These are phyloP conservation scores for Mycena latifolia DNA, from an alignment of 768 basidiomycete species.

Conservation along the genomic window DNA sequence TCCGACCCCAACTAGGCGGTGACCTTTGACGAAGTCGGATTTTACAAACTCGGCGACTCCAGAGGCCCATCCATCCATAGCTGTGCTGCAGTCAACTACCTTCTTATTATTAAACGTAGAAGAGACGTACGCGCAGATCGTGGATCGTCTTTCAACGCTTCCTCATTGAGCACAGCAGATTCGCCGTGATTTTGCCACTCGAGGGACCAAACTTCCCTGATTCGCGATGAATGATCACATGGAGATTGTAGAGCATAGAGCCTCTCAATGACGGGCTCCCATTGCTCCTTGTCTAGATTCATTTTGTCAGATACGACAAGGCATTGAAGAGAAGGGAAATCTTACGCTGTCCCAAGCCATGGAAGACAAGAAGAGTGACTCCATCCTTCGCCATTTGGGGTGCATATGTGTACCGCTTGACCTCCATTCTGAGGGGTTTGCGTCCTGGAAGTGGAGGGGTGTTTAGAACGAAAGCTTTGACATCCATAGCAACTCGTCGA, in stretches of 20 bases:
- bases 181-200: slow-evolving; percentile 48
- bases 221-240: background rate
- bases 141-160: slow-evolving; percentile 32
- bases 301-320: background rate
- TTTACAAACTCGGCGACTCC: slow-evolving; percentile 27
- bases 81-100: slow-evolving; percentile 1
- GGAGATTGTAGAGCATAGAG: slow-evolving; percentile 34
- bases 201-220: slow-evolving; percentile 46
- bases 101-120: background rate
- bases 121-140: slow-evolving; percentile 37
- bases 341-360: slow-evolving; percentile 19
- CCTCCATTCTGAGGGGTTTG: too few species aligned
- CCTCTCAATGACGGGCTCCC: slow-evolving; percentile 43
- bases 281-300: slow-evolving; percentile 45
- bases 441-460: too few species aligned
- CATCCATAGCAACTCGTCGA: too few species aligned
- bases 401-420: background rate
- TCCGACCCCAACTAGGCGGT: slow-evolving; percentile 10
- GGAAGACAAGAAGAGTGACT: slow-evolving; percentile 17
- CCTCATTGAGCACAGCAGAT: slow-evolving; percentile 44
- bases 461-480: too few species aligned
- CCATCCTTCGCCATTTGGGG: slow-evolving; percentile 4
- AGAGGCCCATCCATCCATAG: slow-evolving; percentile 32
- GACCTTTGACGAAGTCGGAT: slow-evolving; percentile 18
- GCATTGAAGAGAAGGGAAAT: background rate